A percentile compares a stretch with the other conserved stretches of the same genome.
Conservation (phyloP, 805 yeast genomes). For the Wickerhamiella kurtzmanii region DNA sequence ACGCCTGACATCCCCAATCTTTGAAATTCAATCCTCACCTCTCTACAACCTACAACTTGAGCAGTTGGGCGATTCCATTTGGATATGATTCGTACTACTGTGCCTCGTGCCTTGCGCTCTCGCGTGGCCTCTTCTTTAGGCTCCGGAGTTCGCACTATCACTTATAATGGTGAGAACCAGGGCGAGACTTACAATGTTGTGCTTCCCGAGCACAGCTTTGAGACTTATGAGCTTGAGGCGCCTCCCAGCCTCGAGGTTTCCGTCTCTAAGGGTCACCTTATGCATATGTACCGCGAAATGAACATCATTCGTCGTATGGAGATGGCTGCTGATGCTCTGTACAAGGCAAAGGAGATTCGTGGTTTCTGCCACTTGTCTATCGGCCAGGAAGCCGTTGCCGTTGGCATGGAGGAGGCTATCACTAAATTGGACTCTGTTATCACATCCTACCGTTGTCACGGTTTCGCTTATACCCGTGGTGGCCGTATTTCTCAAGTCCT, state of each 20-base stretch:
- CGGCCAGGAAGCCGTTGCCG: constrained; percentile 98
- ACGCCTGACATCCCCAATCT: not conserved
- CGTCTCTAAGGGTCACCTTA: constrained; percentile 64
- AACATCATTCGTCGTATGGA: constrained; percentile 82
- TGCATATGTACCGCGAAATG: constrained; percentile 96
- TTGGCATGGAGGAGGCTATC: constrained; percentile 93
- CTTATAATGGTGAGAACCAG: not conserved
- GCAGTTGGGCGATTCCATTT: not conserved
- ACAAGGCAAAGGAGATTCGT: constrained; percentile 96
- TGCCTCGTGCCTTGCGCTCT: constrained; percentile 3
- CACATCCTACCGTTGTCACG: constrained; percentile 98
- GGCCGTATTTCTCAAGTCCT: constrained; percentile 77
- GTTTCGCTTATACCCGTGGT: constrained; percentile 94
- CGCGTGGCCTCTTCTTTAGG: constrained; percentile 5
- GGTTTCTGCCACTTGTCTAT: constrained; percentile 98
- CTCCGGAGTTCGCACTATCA: not conserved
- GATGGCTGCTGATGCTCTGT: constrained; percentile 96
- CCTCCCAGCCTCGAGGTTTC: constrained; percentile 59
- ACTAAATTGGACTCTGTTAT: constrained; percentile 74
- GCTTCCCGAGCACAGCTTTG: constrained; percentile 71
- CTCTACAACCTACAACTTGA: constrained; percentile 1
- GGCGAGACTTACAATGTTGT: constrained; percentile 17
- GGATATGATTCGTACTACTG: constrained; percentile 7
- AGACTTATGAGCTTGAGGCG: constrained; percentile 65
- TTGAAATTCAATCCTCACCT: not conserved